Base-by-base conservation (phyloP, 2,329 filamentous ascomycete species). In the Davidsoniella neocaledoniae region DNA sequence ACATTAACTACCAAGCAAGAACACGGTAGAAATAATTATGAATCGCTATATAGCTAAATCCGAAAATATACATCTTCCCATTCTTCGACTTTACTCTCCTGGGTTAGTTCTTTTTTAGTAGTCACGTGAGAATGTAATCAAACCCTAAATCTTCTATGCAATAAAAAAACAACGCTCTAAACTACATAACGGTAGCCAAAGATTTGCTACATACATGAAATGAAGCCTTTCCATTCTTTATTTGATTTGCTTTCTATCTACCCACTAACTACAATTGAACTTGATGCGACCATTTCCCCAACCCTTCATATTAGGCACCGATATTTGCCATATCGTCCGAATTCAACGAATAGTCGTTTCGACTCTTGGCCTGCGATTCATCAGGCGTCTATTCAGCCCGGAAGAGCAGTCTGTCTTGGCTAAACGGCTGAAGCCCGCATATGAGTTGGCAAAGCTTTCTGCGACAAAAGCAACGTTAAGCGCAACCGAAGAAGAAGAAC, bases 261-360 rank as follows among this genome's bases (percentile, higher is more conserved):
- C 6, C 10, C 10, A 33, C 10, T 6, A 33, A 33, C 10, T 33
- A 33, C 8, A 33, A 33, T 9, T 29, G 9, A 29, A 9, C 10
- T 33, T 33, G 26, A 49, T 66, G 42, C 58, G 59, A 16, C 61
- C 61, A 2, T 86, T 88, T 57, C 79, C 81, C 1, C 68, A 77
- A n/a, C 68, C 77, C 1, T 60, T 90, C 12, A 71, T 72, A 45
- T 67, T 94, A 48, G 87, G 87, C 52, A 90, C 77, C 44, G 87
- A 94, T 61, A 81, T 94, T 51, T 86, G 84, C 62, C 71, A 72
- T 51, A 73, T 86, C 51, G 64, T 71, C 0, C 78, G 86, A 50
- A 77, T 94, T 53, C 65, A 68, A 54, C 61, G 63, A 17, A 68
- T 87, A 47, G 62, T 90, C 48, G 62, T 60, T 16, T 61, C 66